Conservation (phyloP, 2,329 filamentous ascomycete species). For the Apiospora kogelbergensis region DNA sequence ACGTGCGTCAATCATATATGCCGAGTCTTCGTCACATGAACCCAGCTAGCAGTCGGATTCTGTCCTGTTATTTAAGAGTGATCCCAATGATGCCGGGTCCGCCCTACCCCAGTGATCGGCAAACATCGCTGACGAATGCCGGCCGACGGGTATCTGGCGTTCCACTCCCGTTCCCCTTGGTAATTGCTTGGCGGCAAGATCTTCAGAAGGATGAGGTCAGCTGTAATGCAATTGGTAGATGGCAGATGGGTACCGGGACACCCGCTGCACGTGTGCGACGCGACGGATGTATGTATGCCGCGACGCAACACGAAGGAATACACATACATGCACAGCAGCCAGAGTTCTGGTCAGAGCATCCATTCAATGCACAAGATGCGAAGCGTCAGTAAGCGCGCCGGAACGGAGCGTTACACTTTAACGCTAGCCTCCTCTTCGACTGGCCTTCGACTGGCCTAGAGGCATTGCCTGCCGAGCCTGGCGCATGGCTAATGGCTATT, state of each 20-base stretch:
- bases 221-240: background rate
- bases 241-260: background rate
- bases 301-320: background rate
- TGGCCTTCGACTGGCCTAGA: too few relatives aligned
- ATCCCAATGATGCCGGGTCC: background rate
- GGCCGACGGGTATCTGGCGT: background rate
- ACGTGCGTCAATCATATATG: background rate
- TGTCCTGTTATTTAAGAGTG: background rate
- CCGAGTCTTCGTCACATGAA: background rate
- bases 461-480: background rate
- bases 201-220: slow-evolving; percentile 1
- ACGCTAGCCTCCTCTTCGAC: slow-evolving; percentile 1
- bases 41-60: background rate
- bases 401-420: background rate
- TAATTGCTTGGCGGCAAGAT: background rate
- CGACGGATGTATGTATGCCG: too few relatives aligned
- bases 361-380: background rate
- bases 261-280: background rate
- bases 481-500: too few relatives aligned
- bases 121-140: background rate
- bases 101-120: slow-evolving; percentile 2
- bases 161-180: background rate
- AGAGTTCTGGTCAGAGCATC: background rate
- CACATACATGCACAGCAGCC: background rate
- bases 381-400: background rate